A percentile compares a stretch with the other conserved stretches of the same genome.
Evolutionary conservation across 1,139 yeast genomes (phyloP).

Genomic region (Protomyces pachydermus): DNA sequence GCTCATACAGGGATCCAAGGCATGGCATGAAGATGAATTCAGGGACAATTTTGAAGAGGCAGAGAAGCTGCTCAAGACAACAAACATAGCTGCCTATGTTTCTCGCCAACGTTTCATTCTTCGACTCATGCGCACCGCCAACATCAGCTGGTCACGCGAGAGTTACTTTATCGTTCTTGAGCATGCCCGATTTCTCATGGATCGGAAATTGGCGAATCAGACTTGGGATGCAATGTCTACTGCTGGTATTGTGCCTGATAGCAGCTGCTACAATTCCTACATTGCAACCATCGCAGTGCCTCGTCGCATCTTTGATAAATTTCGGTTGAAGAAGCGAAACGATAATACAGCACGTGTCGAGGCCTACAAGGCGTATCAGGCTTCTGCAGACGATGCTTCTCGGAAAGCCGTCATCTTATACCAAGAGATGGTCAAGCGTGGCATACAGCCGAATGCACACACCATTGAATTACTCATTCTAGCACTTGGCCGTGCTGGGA

Average conservation of each 20-base stretch:
- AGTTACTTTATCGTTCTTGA: not conserved
- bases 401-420: slow-evolving; percentile 7
- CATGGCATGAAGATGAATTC: not conserved
- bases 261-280: slow-evolving; percentile 14
- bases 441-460: slow-evolving; percentile 3
- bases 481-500: slow-evolving; percentile 5
- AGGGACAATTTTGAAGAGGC: not conserved
- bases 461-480: slow-evolving; percentile 14
- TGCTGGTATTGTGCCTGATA: slow-evolving; percentile 11
- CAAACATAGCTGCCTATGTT: not conserved
- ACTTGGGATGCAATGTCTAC: slow-evolving; percentile 8
- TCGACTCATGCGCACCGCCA: not conserved
- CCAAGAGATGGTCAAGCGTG: slow-evolving; percentile 6
- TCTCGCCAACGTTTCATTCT: not conserved
- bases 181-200: not conserved
- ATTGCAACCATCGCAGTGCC: slow-evolving; percentile 13
- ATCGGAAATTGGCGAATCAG: not conserved
- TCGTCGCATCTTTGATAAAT: slow-evolving; percentile 3
- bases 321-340: not conserved
- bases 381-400: slow-evolving; percentile 1
- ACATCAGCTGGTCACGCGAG: not conserved
- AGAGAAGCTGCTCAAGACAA: not conserved
- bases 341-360: not conserved
- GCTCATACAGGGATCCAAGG: not conserved
- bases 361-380: not conserved